Evolutionary conservation across 192 early-diverging fungal genomes (phyloP).

Genomic region (Backusella westeae): DNA sequence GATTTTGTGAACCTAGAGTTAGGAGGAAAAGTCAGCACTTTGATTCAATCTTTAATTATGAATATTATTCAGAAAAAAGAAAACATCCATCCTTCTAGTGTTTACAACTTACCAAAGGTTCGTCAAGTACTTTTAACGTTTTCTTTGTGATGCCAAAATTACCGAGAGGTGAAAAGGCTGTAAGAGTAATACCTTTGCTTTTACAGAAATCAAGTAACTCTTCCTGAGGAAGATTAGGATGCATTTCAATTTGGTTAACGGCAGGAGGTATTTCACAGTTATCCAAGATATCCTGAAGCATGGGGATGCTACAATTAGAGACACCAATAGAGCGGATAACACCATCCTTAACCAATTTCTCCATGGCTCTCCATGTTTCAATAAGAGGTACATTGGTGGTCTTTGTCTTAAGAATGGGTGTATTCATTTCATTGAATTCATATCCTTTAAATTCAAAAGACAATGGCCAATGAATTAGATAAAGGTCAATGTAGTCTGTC

Average conservation of each 20-base stretch:
- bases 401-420: constrained; percentile 25
- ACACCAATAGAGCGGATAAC: constrained; percentile 73
- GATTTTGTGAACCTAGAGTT: constrained; percentile 34
- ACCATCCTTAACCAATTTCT: constrained; percentile 60
- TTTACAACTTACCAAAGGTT: background rate
- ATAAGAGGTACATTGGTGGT: constrained; percentile 42
- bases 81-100: background rate
- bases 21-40: background rate
- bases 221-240: constrained; percentile 56
- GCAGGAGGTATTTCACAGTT: constrained; percentile 64
- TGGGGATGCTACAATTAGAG: constrained; percentile 64
- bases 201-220: constrained; percentile 64
- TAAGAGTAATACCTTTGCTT: constrained; percentile 56
- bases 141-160: constrained; percentile 16
- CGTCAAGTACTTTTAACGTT: background rate
- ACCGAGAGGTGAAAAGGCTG: constrained; percentile 77
- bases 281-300: constrained; percentile 59
- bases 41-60: background rate
- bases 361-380: constrained; percentile 75
- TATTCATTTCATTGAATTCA: constrained; percentile 19
- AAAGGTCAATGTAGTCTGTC: constrained; percentile 78
- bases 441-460: constrained; percentile 46
- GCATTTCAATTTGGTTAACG: constrained; percentile 57
- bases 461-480: constrained; percentile 85
- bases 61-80: background rate